A percentile compares a stretch with the other conserved stretches of the same genome.
Conservation (phyloP, 371 early-diverging fungal species). For the Syncephalastrum racemosum region DNA sequence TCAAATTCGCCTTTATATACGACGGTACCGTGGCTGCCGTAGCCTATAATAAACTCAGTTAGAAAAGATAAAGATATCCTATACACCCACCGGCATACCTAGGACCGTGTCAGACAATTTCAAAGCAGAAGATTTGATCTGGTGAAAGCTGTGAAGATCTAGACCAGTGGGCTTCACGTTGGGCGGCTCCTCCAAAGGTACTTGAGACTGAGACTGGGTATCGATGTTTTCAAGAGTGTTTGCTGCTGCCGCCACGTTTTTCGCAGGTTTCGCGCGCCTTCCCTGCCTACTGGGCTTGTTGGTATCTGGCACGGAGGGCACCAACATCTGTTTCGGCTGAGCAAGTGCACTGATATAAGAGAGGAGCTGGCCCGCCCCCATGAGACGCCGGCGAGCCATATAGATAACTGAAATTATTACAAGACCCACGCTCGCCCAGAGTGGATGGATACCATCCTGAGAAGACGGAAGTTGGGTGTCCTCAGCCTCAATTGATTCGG, state of each 20-base stretch:
- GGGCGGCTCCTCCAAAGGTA: background rate
- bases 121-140: constrained; percentile 32
- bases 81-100: constrained; percentile 20
- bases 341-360: background rate
- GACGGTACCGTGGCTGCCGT: constrained; percentile 96
- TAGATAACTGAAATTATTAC: no score
- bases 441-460: no score
- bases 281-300: background rate
- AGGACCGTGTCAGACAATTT: constrained; percentile 43
- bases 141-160: constrained; percentile 29
- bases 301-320: no score
- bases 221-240: no score
- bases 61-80: background rate
- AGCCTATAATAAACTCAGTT: constrained; percentile 53
- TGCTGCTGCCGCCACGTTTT: background rate
- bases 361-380: background rate
- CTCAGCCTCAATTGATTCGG: no score
- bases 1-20: constrained; percentile 93
- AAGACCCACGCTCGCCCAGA: no score
- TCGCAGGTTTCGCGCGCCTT: constrained; percentile 1
- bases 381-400: no score
- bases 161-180: constrained; percentile 16
- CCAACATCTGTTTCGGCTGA: no score
- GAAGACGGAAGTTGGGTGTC: no score
- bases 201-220: constrained; percentile 1